phyloP scores from a whole-genome alignment of 139 green algal genomes.

The Chlorella sp. region DNA sequence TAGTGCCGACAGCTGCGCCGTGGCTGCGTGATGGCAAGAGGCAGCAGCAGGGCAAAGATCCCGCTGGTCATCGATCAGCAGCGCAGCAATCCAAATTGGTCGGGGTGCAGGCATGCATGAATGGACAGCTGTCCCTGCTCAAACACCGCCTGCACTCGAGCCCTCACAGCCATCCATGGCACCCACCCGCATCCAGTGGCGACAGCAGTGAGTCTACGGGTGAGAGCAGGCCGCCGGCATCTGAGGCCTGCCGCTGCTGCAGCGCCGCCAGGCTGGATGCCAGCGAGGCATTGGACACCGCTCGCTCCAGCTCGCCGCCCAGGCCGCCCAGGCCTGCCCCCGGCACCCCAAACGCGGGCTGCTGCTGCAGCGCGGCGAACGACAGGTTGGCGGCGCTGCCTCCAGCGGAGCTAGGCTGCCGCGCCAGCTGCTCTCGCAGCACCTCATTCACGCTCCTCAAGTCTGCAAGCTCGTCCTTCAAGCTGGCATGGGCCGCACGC shows the following conservation, averaged over 20 bases:
- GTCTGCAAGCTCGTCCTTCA: conserved; percentile 46
- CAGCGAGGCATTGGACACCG: not conserved
- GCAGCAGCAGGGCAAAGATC: no score
- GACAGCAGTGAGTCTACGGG: not conserved
- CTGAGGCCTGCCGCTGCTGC: not conserved
- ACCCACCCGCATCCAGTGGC: no score
- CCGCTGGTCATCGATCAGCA: no score
- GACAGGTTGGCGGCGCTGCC: not conserved
- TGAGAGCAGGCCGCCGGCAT: not conserved
- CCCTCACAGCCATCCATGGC: no score
- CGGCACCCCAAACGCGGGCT: not conserved
- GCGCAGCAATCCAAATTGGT: no score
- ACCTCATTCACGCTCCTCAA: conserved; percentile 19
- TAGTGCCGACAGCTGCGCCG: conserved; percentile 32
- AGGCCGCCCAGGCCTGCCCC: not conserved
- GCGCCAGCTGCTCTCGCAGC: conserved; percentile 15
- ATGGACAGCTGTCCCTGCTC: no score
- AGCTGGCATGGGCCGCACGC: conserved; percentile 22
- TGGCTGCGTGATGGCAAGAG: not conserved
- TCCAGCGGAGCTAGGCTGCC: not conserved
- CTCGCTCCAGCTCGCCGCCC: not conserved
- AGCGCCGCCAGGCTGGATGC: not conserved
- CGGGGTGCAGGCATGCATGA: no score
- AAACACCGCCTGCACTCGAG: no score
- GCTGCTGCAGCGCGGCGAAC: not conserved